A percentile compares a stretch with the other conserved stretches of the same genome.
These are phyloP conservation scores for Zopfia rhizophila DNA, from an alignment of 2,329 filamentous ascomycete genomes.

Conservation along the genomic window DNA sequence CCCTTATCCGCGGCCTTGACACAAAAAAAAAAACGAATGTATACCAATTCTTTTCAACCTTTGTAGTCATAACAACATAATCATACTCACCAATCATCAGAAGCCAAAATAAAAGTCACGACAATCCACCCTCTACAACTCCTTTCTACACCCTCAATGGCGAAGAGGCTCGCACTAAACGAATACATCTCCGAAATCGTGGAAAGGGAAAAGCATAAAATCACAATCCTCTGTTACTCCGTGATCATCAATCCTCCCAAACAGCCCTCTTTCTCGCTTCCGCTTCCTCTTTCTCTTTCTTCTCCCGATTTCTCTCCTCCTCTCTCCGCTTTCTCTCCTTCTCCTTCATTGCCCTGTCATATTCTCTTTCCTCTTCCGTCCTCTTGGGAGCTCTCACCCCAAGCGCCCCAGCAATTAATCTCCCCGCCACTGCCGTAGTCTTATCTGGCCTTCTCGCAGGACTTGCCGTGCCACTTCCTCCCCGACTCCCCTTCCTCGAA, in stretches of 20 bases:
- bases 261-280: conserved; percentile 84
- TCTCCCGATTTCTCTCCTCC: conserved; percentile 74
- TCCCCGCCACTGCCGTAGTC: conserved; percentile 87
- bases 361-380: conserved; percentile 89
- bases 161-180: too few relatives aligned
- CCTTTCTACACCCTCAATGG: too few relatives aligned
- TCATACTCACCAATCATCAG: too few relatives aligned
- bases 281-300: conserved; percentile 69
- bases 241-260: conserved; percentile 78
- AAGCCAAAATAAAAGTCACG: too few relatives aligned
- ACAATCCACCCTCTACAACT: too few relatives aligned
- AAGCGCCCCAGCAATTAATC: conserved; percentile 89
- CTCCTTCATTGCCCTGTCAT: conserved; percentile 82
- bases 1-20: too few relatives aligned
- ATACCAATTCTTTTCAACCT: too few relatives aligned
- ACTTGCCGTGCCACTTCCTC: conserved; percentile 36
- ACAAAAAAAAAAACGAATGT: too few relatives aligned
- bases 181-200: too few relatives aligned
- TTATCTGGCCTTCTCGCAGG: conserved; percentile 76
- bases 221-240: too few relatives aligned
- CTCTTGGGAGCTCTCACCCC: conserved; percentile 82
- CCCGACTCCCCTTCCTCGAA: conserved; percentile 20
- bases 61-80: too few relatives aligned
- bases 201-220: too few relatives aligned
- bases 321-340: conserved; percentile 83